Evolutionary conservation across 768 basidiomycete genomes (phyloP).

Genomic region (Leucosporidium creatinivorum): DNA sequence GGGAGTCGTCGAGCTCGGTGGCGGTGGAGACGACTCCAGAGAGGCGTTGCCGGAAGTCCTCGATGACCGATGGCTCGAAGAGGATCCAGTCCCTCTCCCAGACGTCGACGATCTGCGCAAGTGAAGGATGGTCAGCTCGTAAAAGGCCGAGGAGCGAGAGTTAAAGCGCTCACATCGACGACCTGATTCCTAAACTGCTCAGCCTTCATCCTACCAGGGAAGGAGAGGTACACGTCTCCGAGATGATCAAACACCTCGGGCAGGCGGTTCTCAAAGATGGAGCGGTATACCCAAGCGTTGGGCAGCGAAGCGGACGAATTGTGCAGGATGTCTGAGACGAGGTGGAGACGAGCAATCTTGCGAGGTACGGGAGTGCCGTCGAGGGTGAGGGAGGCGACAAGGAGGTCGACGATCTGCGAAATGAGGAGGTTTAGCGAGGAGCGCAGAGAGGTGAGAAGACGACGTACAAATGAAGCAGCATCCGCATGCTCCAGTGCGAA

Average conservation of each 20-base stretch:
- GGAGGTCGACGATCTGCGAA: slow-evolving; percentile 73
- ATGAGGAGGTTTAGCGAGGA: no score
- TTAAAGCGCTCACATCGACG: slow-evolving; percentile 40
- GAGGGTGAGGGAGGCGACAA: slow-evolving; percentile 77
- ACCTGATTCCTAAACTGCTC: slow-evolving; percentile 95
- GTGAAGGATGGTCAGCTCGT: background rate
- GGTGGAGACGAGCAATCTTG: slow-evolving; percentile 86
- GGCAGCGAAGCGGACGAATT: slow-evolving; percentile 85
- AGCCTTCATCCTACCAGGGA: slow-evolving; percentile 90
- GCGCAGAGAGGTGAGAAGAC: background rate
- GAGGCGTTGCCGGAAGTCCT: slow-evolving; percentile 41
- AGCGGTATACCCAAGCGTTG: slow-evolving; percentile 95
- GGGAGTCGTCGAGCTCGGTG: background rate
- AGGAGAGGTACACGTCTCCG: slow-evolving; percentile 86
- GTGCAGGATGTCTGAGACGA: slow-evolving; percentile 95
- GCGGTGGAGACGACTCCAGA: slow-evolving; percentile 18
- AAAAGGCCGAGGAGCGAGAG: no score
- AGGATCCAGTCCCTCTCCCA: slow-evolving; percentile 97
- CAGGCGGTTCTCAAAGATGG: slow-evolving; percentile 82
- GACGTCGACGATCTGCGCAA: slow-evolving; percentile 66
- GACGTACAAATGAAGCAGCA: slow-evolving; percentile 75
- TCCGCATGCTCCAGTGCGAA: slow-evolving; percentile 95
- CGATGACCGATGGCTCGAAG: slow-evolving; percentile 71
- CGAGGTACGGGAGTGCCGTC: slow-evolving; percentile 94
- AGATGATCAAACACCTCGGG: slow-evolving; percentile 95